phyloP scores from a whole-genome alignment of 768 basidiomycete genomes.

The Trametes cubensis region DNA sequence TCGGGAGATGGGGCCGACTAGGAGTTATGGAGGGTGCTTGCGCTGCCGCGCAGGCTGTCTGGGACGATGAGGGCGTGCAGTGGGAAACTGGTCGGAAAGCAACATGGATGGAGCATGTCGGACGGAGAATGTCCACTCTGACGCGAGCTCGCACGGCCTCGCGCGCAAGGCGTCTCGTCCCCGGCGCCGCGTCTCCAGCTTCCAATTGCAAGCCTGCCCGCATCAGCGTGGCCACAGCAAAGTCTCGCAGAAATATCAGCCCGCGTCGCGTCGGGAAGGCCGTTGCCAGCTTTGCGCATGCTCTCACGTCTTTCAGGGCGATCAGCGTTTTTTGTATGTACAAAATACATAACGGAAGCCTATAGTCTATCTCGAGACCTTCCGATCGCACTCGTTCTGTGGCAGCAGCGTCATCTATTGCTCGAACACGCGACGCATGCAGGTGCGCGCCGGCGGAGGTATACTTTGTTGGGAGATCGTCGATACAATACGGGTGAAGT shows the following conservation, averaged over 20 bases:
- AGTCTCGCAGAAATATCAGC: too few relatives aligned
- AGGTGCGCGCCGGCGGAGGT: too few relatives aligned
- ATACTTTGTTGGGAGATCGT: too few relatives aligned
- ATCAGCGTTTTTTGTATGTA: slow-evolving; percentile 8
- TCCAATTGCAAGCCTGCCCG: too few relatives aligned
- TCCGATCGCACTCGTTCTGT: slow-evolving; percentile 1
- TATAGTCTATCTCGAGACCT: slow-evolving; percentile 17
- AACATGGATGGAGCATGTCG: slow-evolving; percentile 10
- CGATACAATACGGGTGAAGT: too few relatives aligned
- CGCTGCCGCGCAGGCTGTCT: slow-evolving; percentile 1
- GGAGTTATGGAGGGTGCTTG: too few relatives aligned
- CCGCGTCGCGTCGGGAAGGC: background rate
- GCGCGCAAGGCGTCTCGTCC: slow-evolving; percentile 6
- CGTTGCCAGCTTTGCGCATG: background rate
- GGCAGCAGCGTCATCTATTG: background rate
- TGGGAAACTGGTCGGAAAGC: slow-evolving; percentile 3
- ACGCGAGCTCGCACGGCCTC: slow-evolving; percentile 9
- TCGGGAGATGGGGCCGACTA: too few relatives aligned
- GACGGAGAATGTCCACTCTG: slow-evolving; percentile 12
- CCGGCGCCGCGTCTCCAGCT: background rate
- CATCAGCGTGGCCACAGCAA: too few relatives aligned
- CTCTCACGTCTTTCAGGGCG: slow-evolving; percentile 4
- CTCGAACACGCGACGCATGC: background rate
- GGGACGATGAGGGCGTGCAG: slow-evolving; percentile 14
- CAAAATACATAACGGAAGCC: slow-evolving; percentile 21